phyloP scores from a whole-genome alignment of 768 basidiomycete species.

The Lentinula aciculospora region DNA sequence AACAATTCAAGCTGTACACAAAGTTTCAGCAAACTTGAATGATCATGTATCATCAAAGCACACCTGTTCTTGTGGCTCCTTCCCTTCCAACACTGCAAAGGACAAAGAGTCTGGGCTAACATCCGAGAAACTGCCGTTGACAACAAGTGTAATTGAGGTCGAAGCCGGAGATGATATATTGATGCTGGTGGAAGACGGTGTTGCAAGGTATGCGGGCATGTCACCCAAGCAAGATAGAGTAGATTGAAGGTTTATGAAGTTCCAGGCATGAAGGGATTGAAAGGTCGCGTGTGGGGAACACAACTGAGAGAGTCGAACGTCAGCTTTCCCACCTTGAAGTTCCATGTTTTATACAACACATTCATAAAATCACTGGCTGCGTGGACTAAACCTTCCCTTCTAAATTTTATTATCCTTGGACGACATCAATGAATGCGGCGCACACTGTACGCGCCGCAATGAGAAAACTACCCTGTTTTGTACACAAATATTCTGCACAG shows the following conservation, averaged over 20 bases:
- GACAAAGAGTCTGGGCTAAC: conserved; percentile 20
- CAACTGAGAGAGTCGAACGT: neutral
- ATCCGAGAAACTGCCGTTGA: conserved; percentile 6
- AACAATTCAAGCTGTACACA: conserved; percentile 56
- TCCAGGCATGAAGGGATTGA: neutral
- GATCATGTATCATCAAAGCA: neutral
- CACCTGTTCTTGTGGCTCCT: conserved; percentile 40
- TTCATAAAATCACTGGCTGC: too few species aligned
- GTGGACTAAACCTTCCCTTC: too few species aligned
- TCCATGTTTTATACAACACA: too few species aligned
- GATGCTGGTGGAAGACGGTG: conserved; percentile 9
- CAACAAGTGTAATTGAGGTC: conserved; percentile 12
- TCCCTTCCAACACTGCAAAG: conserved; percentile 41
- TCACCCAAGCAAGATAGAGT: neutral
- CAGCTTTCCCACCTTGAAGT: neutral
- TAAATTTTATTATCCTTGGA: too few species aligned
- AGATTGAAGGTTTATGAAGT: neutral
- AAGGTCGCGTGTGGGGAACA: too few species aligned
- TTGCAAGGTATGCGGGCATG: conserved; percentile 17
- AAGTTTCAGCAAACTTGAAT: neutral
- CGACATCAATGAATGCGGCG: too few species aligned
- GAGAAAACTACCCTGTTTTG: too few species aligned
- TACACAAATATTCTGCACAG: too few species aligned
- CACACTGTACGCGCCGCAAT: too few species aligned
- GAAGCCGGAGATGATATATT: conserved; percentile 12